Base-by-base conservation (phyloP, 1,139 yeast genomes). In the Arxiozyma slooffiae region DNA sequence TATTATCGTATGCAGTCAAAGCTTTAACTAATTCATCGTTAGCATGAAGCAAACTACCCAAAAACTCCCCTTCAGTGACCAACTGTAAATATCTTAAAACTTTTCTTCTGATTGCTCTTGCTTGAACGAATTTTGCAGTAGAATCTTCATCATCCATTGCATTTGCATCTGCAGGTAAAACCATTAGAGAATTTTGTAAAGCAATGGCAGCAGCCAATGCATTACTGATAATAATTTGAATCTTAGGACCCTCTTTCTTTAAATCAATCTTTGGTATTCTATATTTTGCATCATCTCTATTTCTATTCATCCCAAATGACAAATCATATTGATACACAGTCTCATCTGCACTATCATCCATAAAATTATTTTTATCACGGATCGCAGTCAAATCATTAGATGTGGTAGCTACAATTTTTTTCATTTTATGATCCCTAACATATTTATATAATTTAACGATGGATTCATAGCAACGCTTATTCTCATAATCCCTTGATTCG, bases 11-110 rank as follows among this genome's bases (percentile, higher is more conserved):
- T 53, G 73, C 69, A 59, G 82, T 80, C 61, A 92, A 75, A 0
- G 89, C 82, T 5, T 72, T 72, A 11, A 92, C 95, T 55, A 92
- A 75, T 62, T 85, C 90, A 61, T 92, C 98, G 64, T 92, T 92
- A 47, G 96, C 95, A 56, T 80, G 84, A 53, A 92, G 79, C 57
- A 92, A 74, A 48, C 90, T 78, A 9, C 97, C 97, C 59, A 92
- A 71, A 57, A 82, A 85, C 62, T 87, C 96, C 57, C 89, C 97
- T 43, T 75, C 75, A 51, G 81, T 83, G 41, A 88, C 86, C 52
- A 80, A 75, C 67, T 92, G 97, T 56, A 92, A 74, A 64, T 89
- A 89, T 57, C 88, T 74, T 58, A 92, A 73, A 18, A 92, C 81
- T 58, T 79, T 81, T 54, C 95, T 77, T 66, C 98, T 79, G 51